Evolutionary conservation across 176 grass and related monocot genomes (phyloP).

Genomic region (Musa troglodytarum): DNA sequence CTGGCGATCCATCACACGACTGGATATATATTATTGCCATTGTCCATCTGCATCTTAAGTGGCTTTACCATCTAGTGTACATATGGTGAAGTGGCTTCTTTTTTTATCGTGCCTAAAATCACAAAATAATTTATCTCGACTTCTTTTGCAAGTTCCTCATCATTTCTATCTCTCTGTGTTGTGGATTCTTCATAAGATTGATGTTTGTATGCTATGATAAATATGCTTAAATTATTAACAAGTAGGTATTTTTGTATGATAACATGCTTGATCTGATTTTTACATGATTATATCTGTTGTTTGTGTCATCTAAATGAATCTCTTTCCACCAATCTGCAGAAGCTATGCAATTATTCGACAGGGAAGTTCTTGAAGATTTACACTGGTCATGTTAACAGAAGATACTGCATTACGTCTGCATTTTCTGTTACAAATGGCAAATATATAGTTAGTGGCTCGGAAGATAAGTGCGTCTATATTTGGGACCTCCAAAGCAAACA

Average conservation of each 20-base stretch:
- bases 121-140: too few species aligned
- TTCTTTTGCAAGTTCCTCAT: background rate
- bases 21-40: too few species aligned
- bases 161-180: background rate
- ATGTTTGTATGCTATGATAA: background rate
- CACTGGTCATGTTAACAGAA: conserved; percentile 57
- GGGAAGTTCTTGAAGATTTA: conserved; percentile 79
- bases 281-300: conserved; percentile 7
- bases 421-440: conserved; percentile 79
- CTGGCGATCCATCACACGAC: too few species aligned
- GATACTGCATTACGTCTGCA: conserved; percentile 64
- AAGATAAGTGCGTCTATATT: conserved; percentile 81
- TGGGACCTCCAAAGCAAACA: conserved; percentile 96
- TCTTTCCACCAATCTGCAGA: conserved; percentile 39
- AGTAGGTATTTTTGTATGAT: background rate
- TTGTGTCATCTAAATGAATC: conserved; percentile 15
- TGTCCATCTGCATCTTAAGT: too few species aligned
- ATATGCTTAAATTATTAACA: background rate
- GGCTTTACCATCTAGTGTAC: too few species aligned
- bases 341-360: conserved; percentile 66
- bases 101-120: too few species aligned
- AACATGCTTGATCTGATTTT: background rate
- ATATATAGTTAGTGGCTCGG: conserved; percentile 79
- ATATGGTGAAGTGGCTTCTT: too few species aligned
- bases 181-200: background rate